phyloP scores from a whole-genome alignment of 495 filamentous ascomycete species.

The Penicillium salamii region DNA sequence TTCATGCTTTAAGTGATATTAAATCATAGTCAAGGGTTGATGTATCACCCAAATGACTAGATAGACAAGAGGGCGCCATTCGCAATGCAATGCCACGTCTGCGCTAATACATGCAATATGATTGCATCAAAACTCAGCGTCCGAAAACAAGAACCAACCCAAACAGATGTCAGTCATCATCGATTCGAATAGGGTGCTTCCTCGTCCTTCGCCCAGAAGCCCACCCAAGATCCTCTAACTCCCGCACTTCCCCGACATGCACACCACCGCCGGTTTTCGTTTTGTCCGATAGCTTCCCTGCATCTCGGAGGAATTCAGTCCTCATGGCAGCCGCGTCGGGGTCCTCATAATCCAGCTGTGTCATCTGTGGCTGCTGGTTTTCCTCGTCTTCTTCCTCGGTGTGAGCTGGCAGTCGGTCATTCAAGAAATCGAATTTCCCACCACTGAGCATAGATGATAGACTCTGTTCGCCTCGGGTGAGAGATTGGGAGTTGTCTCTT shows the following conservation, averaged over 20 bases:
- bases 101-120: slow-evolving; percentile 1
- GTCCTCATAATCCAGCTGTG: slow-evolving; percentile 55
- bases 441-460: slow-evolving; percentile 34
- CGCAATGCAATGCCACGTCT: slow-evolving; percentile 24
- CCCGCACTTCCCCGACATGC: slow-evolving; percentile 30
- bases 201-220: slow-evolving; percentile 40
- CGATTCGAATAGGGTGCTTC: slow-evolving; percentile 23
- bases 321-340: slow-evolving; percentile 49
- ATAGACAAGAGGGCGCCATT: slow-evolving; percentile 15
- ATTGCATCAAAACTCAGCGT: neutral
- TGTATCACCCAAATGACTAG: neutral
- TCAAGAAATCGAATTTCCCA: slow-evolving; percentile 32
- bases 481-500: slow-evolving; percentile 28
- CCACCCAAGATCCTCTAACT: slow-evolving; percentile 38
- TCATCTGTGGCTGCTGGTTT: slow-evolving; percentile 43
- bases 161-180: slow-evolving; percentile 23
- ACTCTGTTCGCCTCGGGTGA: slow-evolving; percentile 26
- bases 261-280: slow-evolving; percentile 15
- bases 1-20: neutral
- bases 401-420: slow-evolving; percentile 15
- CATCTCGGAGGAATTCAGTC: slow-evolving; percentile 42
- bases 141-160: slow-evolving; percentile 9
- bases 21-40: neutral
- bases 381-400: slow-evolving; percentile 33
- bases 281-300: slow-evolving; percentile 38